Percentiles rank a stretch among this genome's conserved stretches.
Evolutionary conservation across 129 eudicot species (phyloP).

Genomic region (Flaveria bidentis): DNA sequence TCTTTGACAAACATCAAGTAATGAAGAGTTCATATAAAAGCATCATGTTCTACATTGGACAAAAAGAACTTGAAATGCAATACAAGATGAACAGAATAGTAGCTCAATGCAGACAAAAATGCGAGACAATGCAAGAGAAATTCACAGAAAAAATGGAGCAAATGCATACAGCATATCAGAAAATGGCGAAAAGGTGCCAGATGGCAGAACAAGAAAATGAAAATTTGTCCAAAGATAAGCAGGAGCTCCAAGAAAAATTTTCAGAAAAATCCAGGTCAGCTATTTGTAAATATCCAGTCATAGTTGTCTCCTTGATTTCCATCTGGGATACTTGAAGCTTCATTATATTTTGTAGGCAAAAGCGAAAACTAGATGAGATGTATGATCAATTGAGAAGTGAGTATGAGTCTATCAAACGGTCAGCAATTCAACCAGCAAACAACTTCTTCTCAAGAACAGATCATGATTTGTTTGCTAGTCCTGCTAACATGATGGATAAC

Average conservation of each 20-base stretch:
- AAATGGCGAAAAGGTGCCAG: constrained; percentile 84
- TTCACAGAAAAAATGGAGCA: constrained; percentile 90
- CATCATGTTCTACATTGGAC: constrained; percentile 85
- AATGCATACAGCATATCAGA: constrained; percentile 84
- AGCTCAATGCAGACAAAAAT: constrained; percentile 78
- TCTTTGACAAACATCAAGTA: constrained; percentile 60
- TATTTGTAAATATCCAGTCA: constrained; percentile 4
- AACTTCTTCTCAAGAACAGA: constrained; percentile 64
- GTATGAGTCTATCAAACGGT: constrained; percentile 70
- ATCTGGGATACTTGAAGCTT: constrained; percentile 11
- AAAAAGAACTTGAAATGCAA: constrained; percentile 93
- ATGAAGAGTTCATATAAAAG: constrained; percentile 93
- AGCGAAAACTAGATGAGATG: constrained; percentile 94
- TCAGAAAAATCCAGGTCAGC: constrained; percentile 87
- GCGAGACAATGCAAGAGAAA: constrained; percentile 81
- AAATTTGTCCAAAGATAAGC: constrained; percentile 80
- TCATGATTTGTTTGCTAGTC: constrained; percentile 76
- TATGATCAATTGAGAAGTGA: constrained; percentile 88
- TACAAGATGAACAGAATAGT: constrained; percentile 82
- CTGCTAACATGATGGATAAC: constrained; percentile 70
- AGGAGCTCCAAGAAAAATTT: constrained; percentile 89
- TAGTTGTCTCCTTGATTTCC: neutral
- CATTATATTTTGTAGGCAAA: constrained; percentile 51
- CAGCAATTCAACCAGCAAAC: constrained; percentile 84
- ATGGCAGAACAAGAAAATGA: constrained; percentile 91